Evolutionary conservation across 129 eudicot genomes (phyloP), one percentile per base, ranked within the genome.

Genomic region (Artemisia tridentata): DNA sequence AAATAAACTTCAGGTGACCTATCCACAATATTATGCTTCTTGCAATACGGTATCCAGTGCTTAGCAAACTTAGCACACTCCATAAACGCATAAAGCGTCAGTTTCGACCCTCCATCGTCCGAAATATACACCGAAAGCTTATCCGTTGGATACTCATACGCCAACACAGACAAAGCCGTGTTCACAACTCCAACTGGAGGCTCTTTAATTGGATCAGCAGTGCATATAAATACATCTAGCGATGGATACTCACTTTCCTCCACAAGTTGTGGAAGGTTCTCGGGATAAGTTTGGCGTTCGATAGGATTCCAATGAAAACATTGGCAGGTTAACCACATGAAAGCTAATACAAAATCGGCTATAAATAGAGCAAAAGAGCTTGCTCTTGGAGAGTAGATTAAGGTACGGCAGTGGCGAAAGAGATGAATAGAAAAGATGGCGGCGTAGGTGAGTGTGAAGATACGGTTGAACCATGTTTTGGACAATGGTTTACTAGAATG

Each of bases 121-220:
- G 99, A 95, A 4, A 95, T 85, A 48, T 95, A 95, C 2, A 87
- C 86, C 31, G 99, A 90, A 15, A 93, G 46, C 78, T 95, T 95
- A 11, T 95, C 89, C n/a, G 84, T 3, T 11, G 99, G 99, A 71
- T 87, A 90, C 31, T 95, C 99, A 31, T 85, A 87, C 0, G 96
- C 97, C 93, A 95, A 66, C 18, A 95, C 92, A 8, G 99, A 90
- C 62, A 95, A 73, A 2, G 87, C 93, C 58, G 99, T 95, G 92
- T 90, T 95, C 5, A 90, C 92, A 8, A 83, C 90, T 29, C 68
- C 69, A 38, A 86, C 63, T 0, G 99, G 96, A 0, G 97, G 99
- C 79, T 95, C 99, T 52, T 84, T 87, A 34, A 71, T 74, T 0
- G 97, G 96, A 38, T 95, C 99, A 4, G 99, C 97, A 4, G 99